phyloP scores from a whole-genome alignment of 176 grass and related monocot genomes.

The Thalia dealbata region DNA sequence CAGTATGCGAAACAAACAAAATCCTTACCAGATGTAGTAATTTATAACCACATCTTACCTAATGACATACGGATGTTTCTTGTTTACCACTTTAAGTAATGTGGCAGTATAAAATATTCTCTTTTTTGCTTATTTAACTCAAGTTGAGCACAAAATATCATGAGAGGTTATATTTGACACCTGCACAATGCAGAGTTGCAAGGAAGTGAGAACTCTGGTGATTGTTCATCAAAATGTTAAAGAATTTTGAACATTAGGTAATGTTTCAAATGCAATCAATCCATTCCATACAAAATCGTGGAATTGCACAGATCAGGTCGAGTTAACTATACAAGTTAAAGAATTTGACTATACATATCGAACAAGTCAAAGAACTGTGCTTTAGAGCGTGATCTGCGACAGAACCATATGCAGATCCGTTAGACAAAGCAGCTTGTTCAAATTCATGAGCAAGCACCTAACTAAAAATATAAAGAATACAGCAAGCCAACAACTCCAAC shows the following conservation, averaged over 20 bases:
- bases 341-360: too few species aligned
- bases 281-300: not conserved
- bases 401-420: too few species aligned
- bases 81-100: too few species aligned
- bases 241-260: not conserved
- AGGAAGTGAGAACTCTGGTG: not conserved
- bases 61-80: not conserved
- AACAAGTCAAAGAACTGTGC: too few species aligned
- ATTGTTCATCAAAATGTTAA: slow-evolving; percentile 1
- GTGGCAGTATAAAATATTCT: too few species aligned
- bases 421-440: too few species aligned
- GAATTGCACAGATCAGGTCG: not conserved
- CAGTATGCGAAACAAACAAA: not conserved
- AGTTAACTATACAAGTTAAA: not conserved
- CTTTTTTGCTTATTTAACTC: too few species aligned
- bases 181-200: not conserved
- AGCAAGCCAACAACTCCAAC: too few species aligned
- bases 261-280: not conserved
- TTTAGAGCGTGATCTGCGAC: too few species aligned
- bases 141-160: too few species aligned
- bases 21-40: not conserved
- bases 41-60: not conserved
- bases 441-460: too few species aligned
- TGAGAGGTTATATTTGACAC: not conserved
- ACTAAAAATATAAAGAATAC: too few species aligned